Evolutionary conservation across 2,329 filamentous ascomycete species (phyloP), one percentile per base, ranked within the genome.

Genomic region (Tolypocladium inflatum): DNA sequence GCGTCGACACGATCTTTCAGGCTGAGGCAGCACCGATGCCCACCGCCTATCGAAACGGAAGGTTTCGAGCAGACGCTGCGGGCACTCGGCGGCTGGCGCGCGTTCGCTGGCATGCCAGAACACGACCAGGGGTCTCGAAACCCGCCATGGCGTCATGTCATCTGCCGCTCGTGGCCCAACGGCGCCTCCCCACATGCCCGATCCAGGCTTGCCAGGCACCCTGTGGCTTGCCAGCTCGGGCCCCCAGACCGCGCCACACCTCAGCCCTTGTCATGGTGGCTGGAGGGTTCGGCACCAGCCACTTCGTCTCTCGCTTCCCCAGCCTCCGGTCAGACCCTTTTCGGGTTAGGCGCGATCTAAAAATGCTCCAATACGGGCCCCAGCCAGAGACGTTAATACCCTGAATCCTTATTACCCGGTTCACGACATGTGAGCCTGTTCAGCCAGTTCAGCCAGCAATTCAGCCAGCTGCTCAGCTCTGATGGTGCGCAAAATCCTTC

Each of bases 101-200:
- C 19, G 2, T n/a, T 6, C 48, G 48, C 48, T 35, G 48, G 48
- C 48, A n/a, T 35, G 26, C 26, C 45, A 33, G 45, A 15, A 15
- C 23, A 15, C 19, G 15, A 48, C 43, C 43, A 26, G 43, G 23
- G 23, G 23, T 38, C 13, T 26, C 50, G 51, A 23, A 23, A 26
- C 53, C 53, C 53, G 17, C 38, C 53, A 43, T 55, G 53, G 53
- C 53, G 53, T 55, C 53, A 55, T 55, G 53, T 13, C 53, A 43
- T 33, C 53, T 55, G 38, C 53, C 17, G 53, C 53, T 55, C 48
- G 53, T 42, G 39, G 53, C 26, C 13, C 26, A 54, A n/a, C 52
- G 23, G 37, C 19, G 17, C 38, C 8, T 11, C 52, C 51, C 52
- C 50, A 30, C 52, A 41, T 30, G 37, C 52, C 52, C 52, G 52